Conservation (phyloP, 352 stramenopile genomes). For the Elongisporangium prolatum region DNA sequence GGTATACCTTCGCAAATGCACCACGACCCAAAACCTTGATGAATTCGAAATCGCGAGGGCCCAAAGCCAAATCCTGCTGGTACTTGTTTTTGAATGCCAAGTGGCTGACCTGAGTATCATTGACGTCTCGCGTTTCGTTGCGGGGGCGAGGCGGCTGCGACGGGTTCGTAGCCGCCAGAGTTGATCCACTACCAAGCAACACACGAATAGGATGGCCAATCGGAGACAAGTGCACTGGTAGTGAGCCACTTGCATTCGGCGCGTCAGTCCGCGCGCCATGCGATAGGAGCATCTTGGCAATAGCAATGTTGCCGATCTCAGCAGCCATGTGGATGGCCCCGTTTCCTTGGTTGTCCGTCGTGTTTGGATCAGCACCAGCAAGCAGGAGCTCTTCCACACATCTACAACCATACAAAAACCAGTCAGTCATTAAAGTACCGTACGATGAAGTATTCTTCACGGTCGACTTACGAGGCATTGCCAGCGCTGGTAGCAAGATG, state of each 20-base stretch:
- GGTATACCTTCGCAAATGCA: constrained; percentile 82
- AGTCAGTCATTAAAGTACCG: constrained; percentile 9
- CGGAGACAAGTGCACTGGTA: constrained; percentile 80
- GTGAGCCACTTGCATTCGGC: constrained; percentile 71
- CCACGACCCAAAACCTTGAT: constrained; percentile 80
- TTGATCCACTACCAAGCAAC: constrained; percentile 63
- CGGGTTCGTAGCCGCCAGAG: constrained; percentile 63
- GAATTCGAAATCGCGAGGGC: constrained; percentile 83
- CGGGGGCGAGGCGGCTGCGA: constrained; percentile 55
- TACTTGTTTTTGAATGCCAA: constrained; percentile 90
- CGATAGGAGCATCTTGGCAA: constrained; percentile 73
- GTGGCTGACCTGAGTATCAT: constrained; percentile 74
- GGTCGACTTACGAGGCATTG: constrained; percentile 48
- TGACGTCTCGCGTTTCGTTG: constrained; percentile 45
- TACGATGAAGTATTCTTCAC: not conserved
- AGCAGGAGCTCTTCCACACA: constrained; percentile 73
- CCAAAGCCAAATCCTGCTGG: constrained; percentile 75
- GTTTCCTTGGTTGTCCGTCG: constrained; percentile 79
- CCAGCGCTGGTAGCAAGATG: constrained; percentile 70
- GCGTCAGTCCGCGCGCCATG: constrained; percentile 68
- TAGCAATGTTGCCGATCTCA: constrained; percentile 72
- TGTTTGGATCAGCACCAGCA: constrained; percentile 68
- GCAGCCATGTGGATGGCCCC: constrained; percentile 80
- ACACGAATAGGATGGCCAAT: constrained; percentile 85
- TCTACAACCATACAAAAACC: constrained; percentile 14